These are phyloP conservation scores for Solanum pinnatisectum DNA, from an alignment of 257 asterid species.

Conservation along the genomic window DNA sequence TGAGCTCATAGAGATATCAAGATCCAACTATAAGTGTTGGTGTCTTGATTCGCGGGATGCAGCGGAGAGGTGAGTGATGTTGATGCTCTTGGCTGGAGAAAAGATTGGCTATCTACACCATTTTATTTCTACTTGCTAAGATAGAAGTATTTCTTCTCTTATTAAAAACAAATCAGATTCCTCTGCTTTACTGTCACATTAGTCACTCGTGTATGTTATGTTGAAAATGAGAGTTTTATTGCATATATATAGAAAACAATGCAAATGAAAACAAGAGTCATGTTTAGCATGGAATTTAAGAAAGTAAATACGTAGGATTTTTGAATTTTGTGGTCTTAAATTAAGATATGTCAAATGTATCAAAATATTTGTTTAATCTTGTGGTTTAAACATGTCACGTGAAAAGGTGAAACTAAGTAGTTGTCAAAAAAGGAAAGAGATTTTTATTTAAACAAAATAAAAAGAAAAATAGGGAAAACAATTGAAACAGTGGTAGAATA, in stretches of 20 bases:
- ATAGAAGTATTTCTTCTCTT: neutral
- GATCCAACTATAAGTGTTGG: conserved; percentile 43
- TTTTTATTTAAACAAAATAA: no score
- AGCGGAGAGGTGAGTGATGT: neutral
- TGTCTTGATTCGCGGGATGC: conserved; percentile 28
- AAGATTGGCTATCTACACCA: neutral
- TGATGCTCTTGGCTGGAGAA: neutral
- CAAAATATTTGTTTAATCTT: no score
- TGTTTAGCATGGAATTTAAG: no score
- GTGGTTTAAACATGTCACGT: no score
- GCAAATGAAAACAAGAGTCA: neutral
- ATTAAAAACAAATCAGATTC: neutral
- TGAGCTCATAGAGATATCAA: conserved; percentile 38
- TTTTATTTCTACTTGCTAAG: neutral
- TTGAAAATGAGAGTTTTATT: neutral
- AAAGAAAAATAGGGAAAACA: neutral
- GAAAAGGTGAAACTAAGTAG: no score
- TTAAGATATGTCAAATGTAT: neutral
- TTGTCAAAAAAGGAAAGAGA: neutral
- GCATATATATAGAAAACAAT: neutral
- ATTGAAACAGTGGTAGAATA: neutral
- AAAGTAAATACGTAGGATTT: no score
- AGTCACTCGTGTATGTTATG: neutral
- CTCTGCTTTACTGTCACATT: neutral
- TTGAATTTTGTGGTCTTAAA: no score